Evolutionary conservation across 768 basidiomycete genomes (phyloP), one percentile per base, ranked within the genome.

Genomic region (Lactarius sp.): DNA sequence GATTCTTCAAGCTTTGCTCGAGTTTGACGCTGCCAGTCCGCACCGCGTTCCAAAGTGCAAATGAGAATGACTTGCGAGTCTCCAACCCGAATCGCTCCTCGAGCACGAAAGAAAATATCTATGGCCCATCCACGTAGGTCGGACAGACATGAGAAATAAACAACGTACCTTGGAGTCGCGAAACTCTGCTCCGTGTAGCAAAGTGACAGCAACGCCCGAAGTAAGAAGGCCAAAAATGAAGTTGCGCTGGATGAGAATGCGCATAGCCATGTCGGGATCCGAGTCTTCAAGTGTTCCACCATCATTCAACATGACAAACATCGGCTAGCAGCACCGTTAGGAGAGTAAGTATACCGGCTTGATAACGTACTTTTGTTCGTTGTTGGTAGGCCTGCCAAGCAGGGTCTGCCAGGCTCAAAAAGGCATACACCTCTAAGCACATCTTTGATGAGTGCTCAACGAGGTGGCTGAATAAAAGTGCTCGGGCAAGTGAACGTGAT

Each of bases 81-180:
- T 71, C 41, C 9, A 50, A 50, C 44, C 71, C 71, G 22, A 71
- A 67, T 9, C 70, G 59, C 52, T 73, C 70, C 69, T 79, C 68
- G 67, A 75, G 83, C 12, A 89, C 78, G 66, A 88, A 87, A 0
- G 87, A 77, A 13, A 82, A 70, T 44, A 87, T 80, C 87, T 88
- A 67, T 7, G 16, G 27, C 36, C 34, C 58, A 10, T 52, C 31
- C 9, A 13, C 34, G 34, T 14, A 60, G 14, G 41, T 7, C 18
- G 54, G 39, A 57, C 27, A 6, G 33, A 31, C 41, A 47, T 60
- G 49, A 47, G 51, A 46, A 36, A 13, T 4, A 27, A 31, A 36
- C n/a, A 22, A 31, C 73, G 20, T 16, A 83, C 88, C 77, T 88
- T 88, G 0, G 82, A 81, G 67, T 88, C 85, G 47, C 79, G 79